Evolutionary conservation across 2,329 filamentous ascomycete species (phyloP).

Genomic region (Pseudopyricularia javanii): DNA sequence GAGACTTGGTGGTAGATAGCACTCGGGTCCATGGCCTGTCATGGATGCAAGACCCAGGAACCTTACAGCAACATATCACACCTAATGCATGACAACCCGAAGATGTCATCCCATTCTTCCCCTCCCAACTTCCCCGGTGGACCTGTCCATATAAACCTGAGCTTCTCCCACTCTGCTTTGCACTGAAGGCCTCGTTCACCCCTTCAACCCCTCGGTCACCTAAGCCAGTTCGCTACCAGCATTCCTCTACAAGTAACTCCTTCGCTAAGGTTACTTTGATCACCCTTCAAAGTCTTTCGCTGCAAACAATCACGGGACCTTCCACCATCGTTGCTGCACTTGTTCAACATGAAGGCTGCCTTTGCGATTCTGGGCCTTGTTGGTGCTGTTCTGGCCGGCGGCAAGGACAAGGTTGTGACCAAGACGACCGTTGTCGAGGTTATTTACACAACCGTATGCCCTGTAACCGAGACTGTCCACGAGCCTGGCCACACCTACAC

Average conservation of each 20-base stretch:
- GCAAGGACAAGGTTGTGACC: constrained; percentile 2
- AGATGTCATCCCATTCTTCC: constrained; percentile 3
- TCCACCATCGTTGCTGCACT: constrained; percentile 3
- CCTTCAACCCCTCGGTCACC: constrained; percentile 7
- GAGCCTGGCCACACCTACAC: constrained; percentile 22
- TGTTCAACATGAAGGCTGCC: constrained; percentile 15
- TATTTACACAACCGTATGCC: constrained; percentile 25
- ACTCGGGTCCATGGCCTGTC: no score
- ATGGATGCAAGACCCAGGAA: not conserved
- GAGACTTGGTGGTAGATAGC: not conserved
- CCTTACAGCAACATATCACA: not conserved
- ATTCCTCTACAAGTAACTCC: constrained; percentile 12
- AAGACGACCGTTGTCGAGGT: constrained; percentile 19
- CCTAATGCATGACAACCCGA: not conserved
- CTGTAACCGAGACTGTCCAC: constrained; percentile 21
- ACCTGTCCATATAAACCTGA: constrained; percentile 1
- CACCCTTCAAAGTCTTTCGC: constrained; percentile 8
- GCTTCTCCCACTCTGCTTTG: not conserved
- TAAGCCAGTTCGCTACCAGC: constrained; percentile 7
- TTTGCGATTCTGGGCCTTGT: constrained; percentile 18
- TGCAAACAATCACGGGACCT: not conserved
- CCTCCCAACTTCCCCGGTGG: not conserved
- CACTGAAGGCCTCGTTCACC: constrained; percentile 4
- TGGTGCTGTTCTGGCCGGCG: constrained; percentile 13
- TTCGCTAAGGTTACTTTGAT: constrained; percentile 16